Evolutionary conservation across 768 basidiomycete genomes (phyloP).

Genomic region (Pleurotus salmoneostramineus): DNA sequence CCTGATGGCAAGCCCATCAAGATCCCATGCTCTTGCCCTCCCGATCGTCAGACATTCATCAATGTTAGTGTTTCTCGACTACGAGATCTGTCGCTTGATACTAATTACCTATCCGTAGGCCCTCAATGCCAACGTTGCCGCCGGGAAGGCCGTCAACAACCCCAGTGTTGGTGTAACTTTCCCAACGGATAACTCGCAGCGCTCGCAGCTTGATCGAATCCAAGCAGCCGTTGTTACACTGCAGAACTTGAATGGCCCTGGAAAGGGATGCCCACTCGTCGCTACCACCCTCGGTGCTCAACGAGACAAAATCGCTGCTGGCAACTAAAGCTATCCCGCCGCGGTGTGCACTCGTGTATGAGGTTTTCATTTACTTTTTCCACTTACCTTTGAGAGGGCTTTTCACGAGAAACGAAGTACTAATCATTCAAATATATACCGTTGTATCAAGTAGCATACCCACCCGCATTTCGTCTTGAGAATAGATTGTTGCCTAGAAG

Average conservation of each 20-base stretch:
- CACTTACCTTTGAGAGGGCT: not conserved
- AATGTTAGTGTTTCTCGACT: constrained; percentile 24
- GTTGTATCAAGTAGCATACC: not conserved
- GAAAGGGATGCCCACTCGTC: constrained; percentile 63
- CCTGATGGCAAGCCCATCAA: constrained; percentile 49
- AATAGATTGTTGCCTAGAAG: not conserved
- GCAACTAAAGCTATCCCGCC: not conserved
- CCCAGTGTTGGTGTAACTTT: constrained; percentile 50
- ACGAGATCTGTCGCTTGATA: too few species aligned
- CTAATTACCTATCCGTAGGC: constrained; percentile 17
- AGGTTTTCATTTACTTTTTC: not conserved
- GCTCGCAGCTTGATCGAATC: constrained; percentile 54
- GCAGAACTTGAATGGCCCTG: constrained; percentile 69
- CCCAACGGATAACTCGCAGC: constrained; percentile 56
- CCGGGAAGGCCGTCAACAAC: constrained; percentile 64
- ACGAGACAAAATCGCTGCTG: constrained; percentile 9
- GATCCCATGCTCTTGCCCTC: constrained; percentile 68
- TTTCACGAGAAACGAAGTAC: not conserved
- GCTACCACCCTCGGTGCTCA: constrained; percentile 51
- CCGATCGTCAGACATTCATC: constrained; percentile 48
- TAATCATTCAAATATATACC: not conserved
- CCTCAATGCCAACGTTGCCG: constrained; percentile 54
- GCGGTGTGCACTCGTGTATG: not conserved
- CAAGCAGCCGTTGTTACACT: constrained; percentile 57
- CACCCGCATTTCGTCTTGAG: not conserved